phyloP scores from a whole-genome alignment of 495 filamentous ascomycete species.

The Penicillium herquei region DNA sequence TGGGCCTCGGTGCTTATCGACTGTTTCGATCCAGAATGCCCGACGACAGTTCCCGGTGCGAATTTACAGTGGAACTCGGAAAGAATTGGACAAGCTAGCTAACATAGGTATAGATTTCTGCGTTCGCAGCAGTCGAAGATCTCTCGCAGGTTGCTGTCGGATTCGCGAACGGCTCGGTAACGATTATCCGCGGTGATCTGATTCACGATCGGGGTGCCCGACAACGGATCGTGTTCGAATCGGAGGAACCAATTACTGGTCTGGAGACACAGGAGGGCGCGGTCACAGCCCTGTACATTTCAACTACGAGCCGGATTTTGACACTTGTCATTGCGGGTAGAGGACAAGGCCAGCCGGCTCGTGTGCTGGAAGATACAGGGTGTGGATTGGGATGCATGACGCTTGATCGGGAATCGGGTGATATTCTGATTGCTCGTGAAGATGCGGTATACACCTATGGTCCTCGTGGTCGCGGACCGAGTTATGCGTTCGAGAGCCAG shows the following conservation, averaged over 20 bases:
- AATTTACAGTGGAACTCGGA: background rate
- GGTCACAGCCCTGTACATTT: constrained; percentile 83
- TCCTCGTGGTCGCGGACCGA: constrained; percentile 77
- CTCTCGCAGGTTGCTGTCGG: constrained; percentile 90
- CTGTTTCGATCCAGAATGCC: constrained; percentile 82
- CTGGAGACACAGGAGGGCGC: constrained; percentile 54
- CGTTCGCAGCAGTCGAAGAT: constrained; percentile 81
- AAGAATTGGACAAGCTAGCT: background rate
- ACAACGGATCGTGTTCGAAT: constrained; percentile 94
- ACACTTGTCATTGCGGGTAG: constrained; percentile 82
- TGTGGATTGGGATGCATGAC: constrained; percentile 94
- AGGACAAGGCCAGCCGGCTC: constrained; percentile 85
- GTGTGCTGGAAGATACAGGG: constrained; percentile 81
- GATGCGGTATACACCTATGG: constrained; percentile 96
- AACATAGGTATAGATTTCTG: constrained; percentile 65
- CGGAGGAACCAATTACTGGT: constrained; percentile 92
- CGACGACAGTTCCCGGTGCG: constrained; percentile 84
- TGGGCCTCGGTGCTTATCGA: constrained; percentile 79
- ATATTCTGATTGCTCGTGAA: constrained; percentile 86
- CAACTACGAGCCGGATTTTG: constrained; percentile 85
- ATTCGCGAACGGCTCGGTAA: constrained; percentile 93
- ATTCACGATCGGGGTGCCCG: constrained; percentile 96
- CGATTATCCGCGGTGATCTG: constrained; percentile 87
- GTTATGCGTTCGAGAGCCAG: constrained; percentile 83
- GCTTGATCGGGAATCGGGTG: constrained; percentile 70